Conservation (phyloP, 768 basidiomycete genomes). For the Rubroboletus pulcherrimus region DNA sequence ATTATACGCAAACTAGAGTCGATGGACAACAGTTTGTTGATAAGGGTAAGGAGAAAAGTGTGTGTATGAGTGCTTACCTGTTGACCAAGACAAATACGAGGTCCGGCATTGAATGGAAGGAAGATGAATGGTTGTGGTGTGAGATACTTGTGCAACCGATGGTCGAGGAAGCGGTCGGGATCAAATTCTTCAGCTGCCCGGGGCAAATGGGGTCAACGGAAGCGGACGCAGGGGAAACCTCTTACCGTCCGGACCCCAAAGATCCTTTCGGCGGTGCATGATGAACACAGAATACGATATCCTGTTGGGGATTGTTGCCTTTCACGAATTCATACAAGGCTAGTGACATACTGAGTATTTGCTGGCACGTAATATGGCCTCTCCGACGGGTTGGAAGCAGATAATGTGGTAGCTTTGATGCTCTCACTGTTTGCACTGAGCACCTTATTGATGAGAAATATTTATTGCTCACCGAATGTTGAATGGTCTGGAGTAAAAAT, state of each 20-base stretch:
- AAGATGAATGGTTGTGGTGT: conserved; percentile 67
- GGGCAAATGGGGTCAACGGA: background rate
- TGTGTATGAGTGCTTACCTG: conserved; percentile 34
- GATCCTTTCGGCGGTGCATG: conserved; percentile 63
- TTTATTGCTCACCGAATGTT: conserved; percentile 38
- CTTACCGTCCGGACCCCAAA: conserved; percentile 70
- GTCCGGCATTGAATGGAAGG: conserved; percentile 58
- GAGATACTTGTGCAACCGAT: conserved; percentile 58
- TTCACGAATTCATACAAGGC: background rate
- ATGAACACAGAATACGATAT: conserved; percentile 53
- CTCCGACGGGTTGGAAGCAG: conserved; percentile 24
- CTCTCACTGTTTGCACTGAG: conserved; percentile 35
- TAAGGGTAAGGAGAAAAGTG: background rate
- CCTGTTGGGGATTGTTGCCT: conserved; percentile 21
- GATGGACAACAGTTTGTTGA: background rate
- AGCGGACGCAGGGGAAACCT: background rate
- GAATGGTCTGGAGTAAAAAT: conserved; percentile 35
- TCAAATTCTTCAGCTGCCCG: conserved; percentile 59
- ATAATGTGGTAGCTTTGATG: conserved; percentile 46
- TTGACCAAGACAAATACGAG: conserved; percentile 59
- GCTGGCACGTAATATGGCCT: conserved; percentile 31
- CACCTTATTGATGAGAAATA: background rate
- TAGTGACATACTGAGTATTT: conserved; percentile 36
- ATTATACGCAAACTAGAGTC: conserved; percentile 49
- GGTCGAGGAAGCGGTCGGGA: conserved; percentile 68